phyloP scores from a whole-genome alignment of 2,329 filamentous ascomycete genomes.

The Penicillium concentricum region DNA sequence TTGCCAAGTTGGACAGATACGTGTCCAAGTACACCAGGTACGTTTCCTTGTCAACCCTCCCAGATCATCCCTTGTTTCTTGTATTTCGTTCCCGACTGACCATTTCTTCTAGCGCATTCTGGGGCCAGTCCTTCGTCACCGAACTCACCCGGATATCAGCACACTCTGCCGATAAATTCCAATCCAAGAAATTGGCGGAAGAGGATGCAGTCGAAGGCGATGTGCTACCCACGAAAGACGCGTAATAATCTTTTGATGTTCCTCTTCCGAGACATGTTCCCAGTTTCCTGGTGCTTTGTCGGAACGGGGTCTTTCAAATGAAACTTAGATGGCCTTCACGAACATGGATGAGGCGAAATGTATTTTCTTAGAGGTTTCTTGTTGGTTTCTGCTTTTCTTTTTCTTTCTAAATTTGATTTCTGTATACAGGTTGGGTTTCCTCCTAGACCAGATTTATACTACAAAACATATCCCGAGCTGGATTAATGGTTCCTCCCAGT shows the following conservation, averaged over 20 bases:
- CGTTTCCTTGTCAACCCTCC: slow-evolving; percentile 9
- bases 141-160: slow-evolving; percentile 67
- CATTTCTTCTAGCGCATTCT: slow-evolving; percentile 67
- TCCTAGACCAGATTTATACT: background rate
- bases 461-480: background rate
- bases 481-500: background rate
- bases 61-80: background rate
- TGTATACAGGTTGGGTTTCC: slow-evolving; percentile 7
- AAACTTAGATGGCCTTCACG: slow-evolving; percentile 26
- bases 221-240: background rate
- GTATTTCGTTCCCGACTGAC: slow-evolving; percentile 20
- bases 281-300: background rate
- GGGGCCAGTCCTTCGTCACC: slow-evolving; percentile 88
- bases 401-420: slow-evolving; percentile 3
- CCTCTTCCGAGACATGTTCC: background rate
- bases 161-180: slow-evolving; percentile 38
- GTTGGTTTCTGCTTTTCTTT: slow-evolving; percentile 8
- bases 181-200: slow-evolving; percentile 30
- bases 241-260: slow-evolving; percentile 4
- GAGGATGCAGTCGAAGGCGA: slow-evolving; percentile 1
- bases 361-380: slow-evolving; percentile 7
- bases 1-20: slow-evolving; percentile 88
- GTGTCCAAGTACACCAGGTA: slow-evolving; percentile 93
- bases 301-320: slow-evolving; percentile 11
- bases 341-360: slow-evolving; percentile 30